Conservation (phyloP, 768 basidiomycete species). For the Pisolithus sp. region DNA sequence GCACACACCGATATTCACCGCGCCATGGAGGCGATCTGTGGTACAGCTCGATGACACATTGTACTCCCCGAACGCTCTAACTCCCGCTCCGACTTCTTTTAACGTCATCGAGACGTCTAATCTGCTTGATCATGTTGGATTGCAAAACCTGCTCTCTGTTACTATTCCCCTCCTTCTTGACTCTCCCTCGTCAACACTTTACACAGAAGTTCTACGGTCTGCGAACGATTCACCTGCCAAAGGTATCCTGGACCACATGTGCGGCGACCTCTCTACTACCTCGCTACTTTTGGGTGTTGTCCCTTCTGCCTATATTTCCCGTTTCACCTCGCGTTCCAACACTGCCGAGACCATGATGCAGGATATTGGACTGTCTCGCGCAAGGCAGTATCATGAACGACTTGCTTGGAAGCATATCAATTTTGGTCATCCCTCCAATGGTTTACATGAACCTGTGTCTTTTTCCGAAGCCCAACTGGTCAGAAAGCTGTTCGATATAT, state of each 20-base stretch:
- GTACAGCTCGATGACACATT: slow-evolving; percentile 19
- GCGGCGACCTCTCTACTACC: slow-evolving; percentile 22
- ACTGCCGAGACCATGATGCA: slow-evolving; percentile 14
- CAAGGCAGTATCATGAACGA: slow-evolving; percentile 16
- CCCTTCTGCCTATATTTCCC: slow-evolving; percentile 20
- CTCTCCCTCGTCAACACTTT: slow-evolving; percentile 20
- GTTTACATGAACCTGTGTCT: neutral
- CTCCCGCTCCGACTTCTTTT: slow-evolving; percentile 22
- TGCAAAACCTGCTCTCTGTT: slow-evolving; percentile 21
- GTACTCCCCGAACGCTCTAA: slow-evolving; percentile 10
- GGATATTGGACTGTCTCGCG: neutral
- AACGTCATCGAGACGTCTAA: slow-evolving; percentile 32
- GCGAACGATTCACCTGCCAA: slow-evolving; percentile 5
- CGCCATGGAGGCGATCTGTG: slow-evolving; percentile 19
- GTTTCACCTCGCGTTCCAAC: slow-evolving; percentile 28
- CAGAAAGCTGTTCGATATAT: slow-evolving; percentile 19
- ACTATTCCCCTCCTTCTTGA: slow-evolving; percentile 18
- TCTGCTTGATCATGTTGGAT: slow-evolving; percentile 24
- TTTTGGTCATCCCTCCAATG: neutral
- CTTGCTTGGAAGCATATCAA: slow-evolving; percentile 21
- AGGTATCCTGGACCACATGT: slow-evolving; percentile 19
- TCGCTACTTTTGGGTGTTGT: slow-evolving; percentile 24
- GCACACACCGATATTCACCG: slow-evolving; percentile 14
- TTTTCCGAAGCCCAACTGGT: slow-evolving; percentile 20
- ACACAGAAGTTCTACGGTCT: slow-evolving; percentile 23